These are phyloP conservation scores for Suillus cothurnatus DNA, from an alignment of 768 basidiomycete genomes.

Conservation along the genomic window DNA sequence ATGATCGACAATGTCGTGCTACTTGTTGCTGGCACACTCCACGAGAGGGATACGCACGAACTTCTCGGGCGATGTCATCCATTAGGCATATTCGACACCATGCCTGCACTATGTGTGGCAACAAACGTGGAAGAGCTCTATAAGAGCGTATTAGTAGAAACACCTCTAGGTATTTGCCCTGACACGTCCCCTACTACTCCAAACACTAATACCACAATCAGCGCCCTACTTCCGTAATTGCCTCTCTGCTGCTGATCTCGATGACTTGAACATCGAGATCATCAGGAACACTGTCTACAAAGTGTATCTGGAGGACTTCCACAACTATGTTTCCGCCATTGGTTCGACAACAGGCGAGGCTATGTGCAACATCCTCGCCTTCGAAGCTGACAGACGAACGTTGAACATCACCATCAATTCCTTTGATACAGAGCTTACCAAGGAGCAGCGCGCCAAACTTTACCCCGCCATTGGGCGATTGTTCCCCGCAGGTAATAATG, in stretches of 20 bases:
- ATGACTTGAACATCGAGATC: constrained; percentile 99
- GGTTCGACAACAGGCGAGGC: constrained; percentile 87
- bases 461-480: constrained; percentile 94
- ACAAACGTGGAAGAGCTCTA: constrained; percentile 99
- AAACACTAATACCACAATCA: constrained; percentile 19
- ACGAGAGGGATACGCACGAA: constrained; percentile 97
- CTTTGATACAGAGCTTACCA: constrained; percentile 91
- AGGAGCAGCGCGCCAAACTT: constrained; percentile 92
- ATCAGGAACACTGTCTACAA: constrained; percentile 99
- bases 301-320: constrained; percentile 97
- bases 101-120: constrained; percentile 98
- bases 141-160: constrained; percentile 96
- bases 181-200: constrained; percentile 4
- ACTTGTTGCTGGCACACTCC: constrained; percentile 94
- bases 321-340: constrained; percentile 76
- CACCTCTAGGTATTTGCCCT: constrained; percentile 80
- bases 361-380: constrained; percentile 90
- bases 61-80: constrained; percentile 96
- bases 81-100: constrained; percentile 94
- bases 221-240: constrained; percentile 98
- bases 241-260: constrained; percentile 91
- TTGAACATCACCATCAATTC: constrained; percentile 99
- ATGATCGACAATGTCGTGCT: constrained; percentile 99
- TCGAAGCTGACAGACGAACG: constrained; percentile 95
- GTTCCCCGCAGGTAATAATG: constrained; percentile 95